These are phyloP conservation scores for Diacronema lutheri DNA, from an alignment of 78 protist genomes.

Conservation along the genomic window DNA sequence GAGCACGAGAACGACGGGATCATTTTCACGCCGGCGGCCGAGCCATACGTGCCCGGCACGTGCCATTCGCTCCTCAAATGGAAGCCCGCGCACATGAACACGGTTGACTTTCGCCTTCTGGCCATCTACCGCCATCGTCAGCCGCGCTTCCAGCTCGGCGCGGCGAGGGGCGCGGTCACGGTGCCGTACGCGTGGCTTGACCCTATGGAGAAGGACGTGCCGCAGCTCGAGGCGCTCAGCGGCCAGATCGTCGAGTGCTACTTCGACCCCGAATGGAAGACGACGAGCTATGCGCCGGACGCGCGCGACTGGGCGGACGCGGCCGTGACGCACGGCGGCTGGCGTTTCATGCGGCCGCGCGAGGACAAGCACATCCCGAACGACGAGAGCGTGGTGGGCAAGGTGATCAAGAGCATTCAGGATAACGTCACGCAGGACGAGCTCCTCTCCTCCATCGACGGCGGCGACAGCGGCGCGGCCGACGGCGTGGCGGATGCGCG, in stretches of 20 bases:
- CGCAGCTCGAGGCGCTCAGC: background rate
- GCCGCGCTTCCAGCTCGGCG: background rate
- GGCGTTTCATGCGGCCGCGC: conserved; percentile 22
- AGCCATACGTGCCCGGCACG: conserved; percentile 24
- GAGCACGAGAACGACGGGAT: conserved; percentile 45
- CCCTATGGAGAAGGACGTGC: background rate
- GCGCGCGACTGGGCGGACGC: background rate
- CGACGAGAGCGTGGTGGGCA: background rate
- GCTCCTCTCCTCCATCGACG: background rate
- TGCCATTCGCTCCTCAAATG: conserved; percentile 11
- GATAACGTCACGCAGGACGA: background rate
- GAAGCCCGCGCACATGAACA: conserved; percentile 24
- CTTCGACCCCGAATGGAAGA: background rate
- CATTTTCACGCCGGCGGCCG: conserved; percentile 30
- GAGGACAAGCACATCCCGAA: conserved; percentile 22
- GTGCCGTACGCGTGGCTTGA: background rate
- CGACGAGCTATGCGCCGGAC: background rate
- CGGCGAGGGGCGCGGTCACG: background rate
- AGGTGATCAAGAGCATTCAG: background rate
- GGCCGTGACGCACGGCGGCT: background rate
- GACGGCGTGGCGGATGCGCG: too few relatives aligned
- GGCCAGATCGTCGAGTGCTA: conserved; percentile 19
- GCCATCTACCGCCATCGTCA: background rate
- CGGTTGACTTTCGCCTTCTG: conserved; percentile 34
- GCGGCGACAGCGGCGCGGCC: too few relatives aligned